Evolutionary conservation across 2,329 filamentous ascomycete genomes (phyloP), one percentile per base, ranked within the genome.

Genomic region (Orbilia brochopaga): DNA sequence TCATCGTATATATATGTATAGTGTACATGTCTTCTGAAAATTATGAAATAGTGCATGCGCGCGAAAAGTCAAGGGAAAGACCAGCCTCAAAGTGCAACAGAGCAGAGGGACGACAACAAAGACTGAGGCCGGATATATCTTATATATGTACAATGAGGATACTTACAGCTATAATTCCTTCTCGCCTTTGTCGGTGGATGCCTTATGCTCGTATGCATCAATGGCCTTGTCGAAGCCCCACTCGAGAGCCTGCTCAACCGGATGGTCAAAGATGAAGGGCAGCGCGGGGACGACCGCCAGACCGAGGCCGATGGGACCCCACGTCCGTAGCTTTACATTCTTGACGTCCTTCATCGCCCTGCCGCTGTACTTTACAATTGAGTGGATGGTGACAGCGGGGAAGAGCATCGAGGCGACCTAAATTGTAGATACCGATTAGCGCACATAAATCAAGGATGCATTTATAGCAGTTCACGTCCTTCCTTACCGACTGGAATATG

Each of bases 381-480:
- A 92, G 80, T 97, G 93, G 66, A 97, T 96, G 0, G 92, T 96
- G 74, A 97, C 91, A 0, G 92, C 93, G 0, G 93, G 94, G 75
- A 97, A 80, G 1, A 91, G 94, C 94, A 99, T 99, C 77, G 87
- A 91, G 0, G 94, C 94, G 53, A 99, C 67, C 67, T 72, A 15
- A n/a, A 73, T 74, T 10, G 8, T 15, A 27, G 10, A 40, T 2
- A 30, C 87, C 87, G 32, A 40, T 1, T 7, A 23, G 6, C 1
- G 11, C 32, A 7, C 1, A 6, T 19, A 17, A 35, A 19, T 56
- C 35, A 24, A 6, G 27, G n/a, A n/a, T n/a, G n/a, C n/a, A n/a
- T n/a, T n/a, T n/a, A n/a, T n/a, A n/a, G n/a, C n/a, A n/a, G n/a
- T n/a, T n/a, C n/a, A 32, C 27, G 27, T 8, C 27, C 27, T 1